A percentile compares a stretch with the other conserved stretches of the same genome.
Conservation (phyloP, 2,329 filamentous ascomycete genomes). For the Ceratocystis eucalypticola region DNA sequence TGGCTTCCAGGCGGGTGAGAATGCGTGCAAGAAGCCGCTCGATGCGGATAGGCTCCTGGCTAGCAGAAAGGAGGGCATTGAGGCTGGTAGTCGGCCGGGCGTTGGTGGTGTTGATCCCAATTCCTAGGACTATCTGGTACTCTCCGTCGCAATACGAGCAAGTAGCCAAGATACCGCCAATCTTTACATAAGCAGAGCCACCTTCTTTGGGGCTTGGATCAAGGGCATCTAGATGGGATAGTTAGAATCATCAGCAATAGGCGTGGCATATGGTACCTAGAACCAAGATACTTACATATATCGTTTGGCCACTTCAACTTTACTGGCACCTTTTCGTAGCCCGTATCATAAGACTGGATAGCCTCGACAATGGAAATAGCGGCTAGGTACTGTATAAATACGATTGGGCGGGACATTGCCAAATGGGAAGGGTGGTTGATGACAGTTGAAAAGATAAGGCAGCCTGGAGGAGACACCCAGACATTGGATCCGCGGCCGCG, state of each 20-base stretch:
- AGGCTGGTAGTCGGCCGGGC: slow-evolving; percentile 75
- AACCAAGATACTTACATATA: slow-evolving; percentile 46
- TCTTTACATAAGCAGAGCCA: slow-evolving; percentile 58
- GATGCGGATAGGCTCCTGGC: slow-evolving; percentile 45
- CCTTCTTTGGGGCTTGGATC: slow-evolving; percentile 44
- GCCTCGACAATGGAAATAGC: slow-evolving; percentile 78
- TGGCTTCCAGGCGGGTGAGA: slow-evolving; percentile 59
- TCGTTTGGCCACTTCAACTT: slow-evolving; percentile 98
- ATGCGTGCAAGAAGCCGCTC: slow-evolving; percentile 76
- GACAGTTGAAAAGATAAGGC: slow-evolving; percentile 75
- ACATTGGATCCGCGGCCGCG: slow-evolving; percentile 84
- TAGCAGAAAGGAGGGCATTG: slow-evolving; percentile 48
- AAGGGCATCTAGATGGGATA: slow-evolving; percentile 39
- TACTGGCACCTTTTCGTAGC: slow-evolving; percentile 62
- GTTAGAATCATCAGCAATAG: not conserved
- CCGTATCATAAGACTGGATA: slow-evolving; percentile 63
- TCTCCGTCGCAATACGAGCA: slow-evolving; percentile 62
- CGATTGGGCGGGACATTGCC: slow-evolving; percentile 59
- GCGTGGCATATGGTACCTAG: slow-evolving; percentile 19
- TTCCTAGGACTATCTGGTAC: slow-evolving; percentile 76
- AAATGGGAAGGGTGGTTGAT: slow-evolving; percentile 70
- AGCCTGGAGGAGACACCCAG: slow-evolving; percentile 82
- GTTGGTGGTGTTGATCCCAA: slow-evolving; percentile 79
- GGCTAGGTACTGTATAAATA: slow-evolving; percentile 88
- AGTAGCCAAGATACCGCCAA: slow-evolving; percentile 85